These are phyloP conservation scores for Entomortierella lignicola DNA, from an alignment of 192 early-diverging fungal species.

Conservation along the genomic window DNA sequence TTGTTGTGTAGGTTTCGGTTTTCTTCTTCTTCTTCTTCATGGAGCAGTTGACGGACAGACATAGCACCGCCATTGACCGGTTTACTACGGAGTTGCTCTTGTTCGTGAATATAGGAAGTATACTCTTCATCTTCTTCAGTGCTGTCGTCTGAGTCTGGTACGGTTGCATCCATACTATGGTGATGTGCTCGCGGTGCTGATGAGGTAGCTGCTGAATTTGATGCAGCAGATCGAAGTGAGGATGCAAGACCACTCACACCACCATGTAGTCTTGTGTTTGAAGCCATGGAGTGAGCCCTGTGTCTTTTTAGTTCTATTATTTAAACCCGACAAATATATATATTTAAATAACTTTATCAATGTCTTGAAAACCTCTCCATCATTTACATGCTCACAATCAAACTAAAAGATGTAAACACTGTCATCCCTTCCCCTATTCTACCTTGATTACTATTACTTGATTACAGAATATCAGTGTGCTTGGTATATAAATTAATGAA, in stretches of 20 bases:
- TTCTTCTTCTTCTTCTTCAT: constrained; percentile 17
- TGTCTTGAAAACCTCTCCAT: no score
- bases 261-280: constrained; percentile 29
- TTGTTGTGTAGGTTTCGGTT: background rate
- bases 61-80: background rate
- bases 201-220: background rate
- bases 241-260: constrained; percentile 44
- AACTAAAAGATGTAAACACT: background rate
- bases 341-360: background rate
- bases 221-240: constrained; percentile 36
- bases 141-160: constrained; percentile 42
- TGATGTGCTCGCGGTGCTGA: constrained; percentile 12
- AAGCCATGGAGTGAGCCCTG: background rate
- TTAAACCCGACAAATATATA: no score
- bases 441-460: no score
- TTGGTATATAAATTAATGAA: background rate
- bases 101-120: constrained; percentile 35
- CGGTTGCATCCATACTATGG: constrained; percentile 15
- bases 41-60: constrained; percentile 20
- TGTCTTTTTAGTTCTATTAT: background rate
- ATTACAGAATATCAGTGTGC: no score
- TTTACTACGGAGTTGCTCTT: constrained; percentile 15
- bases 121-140: constrained; percentile 54
- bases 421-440: no score
- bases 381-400: no score